These are phyloP conservation scores for Carex scoparia DNA, from an alignment of 176 grass and related monocot species.

Conservation along the genomic window DNA sequence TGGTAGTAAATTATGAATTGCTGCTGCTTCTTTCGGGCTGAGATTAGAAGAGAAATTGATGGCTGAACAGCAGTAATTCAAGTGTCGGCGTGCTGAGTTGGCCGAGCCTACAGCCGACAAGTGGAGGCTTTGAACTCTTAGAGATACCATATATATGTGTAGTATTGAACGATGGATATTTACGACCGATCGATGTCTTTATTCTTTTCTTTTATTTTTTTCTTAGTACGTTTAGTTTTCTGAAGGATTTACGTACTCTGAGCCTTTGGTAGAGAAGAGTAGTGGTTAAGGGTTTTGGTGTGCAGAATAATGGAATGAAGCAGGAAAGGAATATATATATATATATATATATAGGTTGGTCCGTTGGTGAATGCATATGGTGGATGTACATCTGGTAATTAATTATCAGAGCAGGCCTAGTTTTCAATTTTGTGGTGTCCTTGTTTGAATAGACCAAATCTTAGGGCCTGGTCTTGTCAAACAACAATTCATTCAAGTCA, in stretches of 20 bases:
- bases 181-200: neutral
- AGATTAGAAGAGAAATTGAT: conserved; percentile 13
- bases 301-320: neutral
- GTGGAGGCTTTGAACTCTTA: conserved; percentile 11
- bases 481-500: neutral
- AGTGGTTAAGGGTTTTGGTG: neutral
- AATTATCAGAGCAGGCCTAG: neutral
- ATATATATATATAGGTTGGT: too few relatives aligned
- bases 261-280: neutral
- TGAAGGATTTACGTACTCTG: neutral
- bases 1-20: neutral
- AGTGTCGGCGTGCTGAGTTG: neutral
- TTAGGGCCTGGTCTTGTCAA: neutral
- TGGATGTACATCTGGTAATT: neutral
- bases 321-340: neutral
- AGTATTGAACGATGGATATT: neutral
- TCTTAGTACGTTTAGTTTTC: neutral
- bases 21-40: neutral
- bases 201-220: neutral
- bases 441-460: neutral
- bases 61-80: neutral
- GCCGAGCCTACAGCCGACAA: neutral
- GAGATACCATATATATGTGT: conserved; percentile 12
- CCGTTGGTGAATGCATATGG: neutral
- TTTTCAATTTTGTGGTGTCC: neutral